phyloP scores from a whole-genome alignment of 1,139 yeast species.

The Ogataea hybrid region DNA sequence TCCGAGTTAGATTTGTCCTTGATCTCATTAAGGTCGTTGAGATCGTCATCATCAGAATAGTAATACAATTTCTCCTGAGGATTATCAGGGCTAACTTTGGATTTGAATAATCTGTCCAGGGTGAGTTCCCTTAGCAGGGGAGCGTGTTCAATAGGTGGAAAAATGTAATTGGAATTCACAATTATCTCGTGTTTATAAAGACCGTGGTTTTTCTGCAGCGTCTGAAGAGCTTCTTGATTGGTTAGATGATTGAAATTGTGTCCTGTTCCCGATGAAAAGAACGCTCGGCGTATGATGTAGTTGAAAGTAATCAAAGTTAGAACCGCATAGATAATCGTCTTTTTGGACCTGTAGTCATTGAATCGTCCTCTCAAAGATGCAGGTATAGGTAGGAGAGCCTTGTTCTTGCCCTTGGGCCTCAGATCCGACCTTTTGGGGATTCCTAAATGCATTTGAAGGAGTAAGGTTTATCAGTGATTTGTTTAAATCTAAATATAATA shows the following conservation, averaged over 20 bases:
- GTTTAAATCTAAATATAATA: neutral
- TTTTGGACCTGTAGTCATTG: conserved; percentile 11
- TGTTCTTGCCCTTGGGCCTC: conserved; percentile 21
- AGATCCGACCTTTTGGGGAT: conserved; percentile 27
- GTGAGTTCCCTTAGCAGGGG: conserved; percentile 56
- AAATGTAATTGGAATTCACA: conserved; percentile 53
- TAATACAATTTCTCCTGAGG: conserved; percentile 41
- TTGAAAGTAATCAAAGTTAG: conserved; percentile 7
- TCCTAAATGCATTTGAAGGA: conserved; percentile 23
- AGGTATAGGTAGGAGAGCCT: conserved; percentile 21
- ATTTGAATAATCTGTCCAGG: conserved; percentile 46
- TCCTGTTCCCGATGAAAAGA: conserved; percentile 7
- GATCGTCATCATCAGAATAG: conserved; percentile 44
- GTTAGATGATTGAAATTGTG: conserved; percentile 21
- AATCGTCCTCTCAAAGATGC: conserved; percentile 17
- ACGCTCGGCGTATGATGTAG: conserved; percentile 6
- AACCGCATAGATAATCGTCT: conserved; percentile 9
- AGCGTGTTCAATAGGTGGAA: conserved; percentile 68
- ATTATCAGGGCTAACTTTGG: conserved; percentile 40
- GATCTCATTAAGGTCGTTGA: conserved; percentile 24
- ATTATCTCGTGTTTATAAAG: conserved; percentile 41
- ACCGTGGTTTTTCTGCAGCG: conserved; percentile 35
- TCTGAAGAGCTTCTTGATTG: conserved; percentile 21
- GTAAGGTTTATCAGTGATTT: conserved; percentile 5
- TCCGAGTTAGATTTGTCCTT: conserved; percentile 31